Base-by-base conservation (phyloP, 1,139 yeast genomes). In the Nakaseomyces nivariensis region DNA sequence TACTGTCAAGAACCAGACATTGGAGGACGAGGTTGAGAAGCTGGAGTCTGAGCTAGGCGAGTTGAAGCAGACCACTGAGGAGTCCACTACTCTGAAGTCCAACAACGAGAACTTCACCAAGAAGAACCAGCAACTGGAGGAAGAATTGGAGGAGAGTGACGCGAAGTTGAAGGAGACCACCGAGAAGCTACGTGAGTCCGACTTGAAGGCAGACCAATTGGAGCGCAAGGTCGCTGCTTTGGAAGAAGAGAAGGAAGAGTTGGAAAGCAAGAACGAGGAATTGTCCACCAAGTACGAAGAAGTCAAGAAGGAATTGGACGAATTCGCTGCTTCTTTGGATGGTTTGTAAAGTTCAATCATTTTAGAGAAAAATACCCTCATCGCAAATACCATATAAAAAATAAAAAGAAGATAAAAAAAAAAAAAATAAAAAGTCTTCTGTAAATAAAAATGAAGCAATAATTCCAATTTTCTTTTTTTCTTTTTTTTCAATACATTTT, bases 171-270 rank as follows among this genome's bases (percentile, higher is more conserved):
- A 89, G 73, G 95, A 87, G 70, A 87, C 97, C 58, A 88, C 96
- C 58, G 90, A 85, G 66, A 88, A 89, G 76, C 79, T 90, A 70
- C 88, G 97, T 72, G 96, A 88, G 69, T 83, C 96, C 54, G 99
- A 94, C 67, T 82, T 94, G 74, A 88, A 89, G 75, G 95, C 95
- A 58, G 98, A 94, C 73, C 96, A 88, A 73, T 80, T 89, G 72
- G 97, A 90, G 74, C 87, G 96, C 74, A 88, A 86, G 75, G 95
- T 92, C 54, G 79, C 88, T 52, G 86, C 96, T 32, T 79, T 90
- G 66, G 97, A 92, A 74, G 75, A 83, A 58, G 97, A 92, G 74
- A 88, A 87, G 72, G 95, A 88, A 63, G 88, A 85, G 55, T 78
- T 87, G 80, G 98, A 92, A 75, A 79, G 80, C 76, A 89, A 88